These are phyloP conservation scores for Eimeria sp. DNA, from an alignment of 169 alveolate species.

Conservation along the genomic window DNA sequence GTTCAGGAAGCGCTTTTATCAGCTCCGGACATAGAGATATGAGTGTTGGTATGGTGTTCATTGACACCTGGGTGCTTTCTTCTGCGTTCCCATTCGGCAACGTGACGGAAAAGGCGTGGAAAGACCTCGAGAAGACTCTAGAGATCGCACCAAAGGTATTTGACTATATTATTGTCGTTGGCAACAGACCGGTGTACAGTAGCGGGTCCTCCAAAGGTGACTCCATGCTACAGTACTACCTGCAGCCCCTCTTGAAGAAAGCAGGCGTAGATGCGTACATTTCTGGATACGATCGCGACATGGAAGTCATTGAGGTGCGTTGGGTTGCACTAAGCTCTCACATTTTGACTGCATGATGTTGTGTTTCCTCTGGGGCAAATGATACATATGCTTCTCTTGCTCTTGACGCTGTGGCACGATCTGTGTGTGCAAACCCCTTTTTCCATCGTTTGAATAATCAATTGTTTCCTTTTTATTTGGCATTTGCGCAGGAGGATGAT, in stretches of 20 bases:
- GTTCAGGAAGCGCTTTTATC: conserved; percentile 82
- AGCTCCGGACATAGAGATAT: conserved; percentile 87
- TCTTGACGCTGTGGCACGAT: background rate
- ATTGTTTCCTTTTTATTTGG: background rate
- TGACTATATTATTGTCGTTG: conserved; percentile 94
- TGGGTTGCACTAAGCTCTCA: background rate
- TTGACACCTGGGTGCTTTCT: conserved; percentile 95
- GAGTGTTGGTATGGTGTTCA: conserved; percentile 92
- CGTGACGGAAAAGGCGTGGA: conserved; percentile 93
- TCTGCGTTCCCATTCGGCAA: conserved; percentile 91
- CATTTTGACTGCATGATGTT: background rate
- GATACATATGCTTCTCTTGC: background rate
- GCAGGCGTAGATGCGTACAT: conserved; percentile 95
- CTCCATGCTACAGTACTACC: conserved; percentile 89
- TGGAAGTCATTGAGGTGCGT: conserved; percentile 89
- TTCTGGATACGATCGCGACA: conserved; percentile 93
- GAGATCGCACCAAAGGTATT: conserved; percentile 91
- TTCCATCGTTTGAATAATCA: background rate
- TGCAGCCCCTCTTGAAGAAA: conserved; percentile 92
- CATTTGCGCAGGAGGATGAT: conserved; percentile 77
- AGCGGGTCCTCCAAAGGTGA: conserved; percentile 94
- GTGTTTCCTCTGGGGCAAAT: background rate
- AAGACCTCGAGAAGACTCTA: conserved; percentile 91
- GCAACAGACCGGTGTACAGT: conserved; percentile 94
- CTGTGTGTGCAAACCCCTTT: background rate